Evolutionary conservation across 306 rosid genomes (phyloP), one percentile per base, ranked within the genome.

Genomic region (Mimosa pudica): DNA sequence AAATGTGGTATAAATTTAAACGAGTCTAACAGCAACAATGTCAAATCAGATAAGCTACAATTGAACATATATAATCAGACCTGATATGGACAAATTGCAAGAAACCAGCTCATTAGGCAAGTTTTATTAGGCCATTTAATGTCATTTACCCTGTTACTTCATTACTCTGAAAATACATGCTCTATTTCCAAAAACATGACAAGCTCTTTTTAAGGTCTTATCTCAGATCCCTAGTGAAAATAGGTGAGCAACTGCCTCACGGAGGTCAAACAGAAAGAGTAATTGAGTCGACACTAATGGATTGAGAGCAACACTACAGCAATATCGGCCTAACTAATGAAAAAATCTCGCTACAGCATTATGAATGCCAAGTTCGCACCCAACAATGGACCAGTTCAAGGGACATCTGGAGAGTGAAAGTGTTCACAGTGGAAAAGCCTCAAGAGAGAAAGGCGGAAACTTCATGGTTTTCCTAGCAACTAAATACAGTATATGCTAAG

Each of bases 1-100:
- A 67, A 67, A 16, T 38, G 48, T 70, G 64, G 64, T 7, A 17
- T 77, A 73, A 65, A 35, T 47, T 55, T 55, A 35, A 45, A 77
- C 33, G 70, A 47, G 47, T 20, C 70, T 54, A 45, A 38, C 58
- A 70, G 30, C 49, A 55, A 11, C 35, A n/a, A 57, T 10, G 16
- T 75, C 45, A 74, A 54, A 66, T n/a, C 55, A 35, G 36, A 33
- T 44, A 52, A 36, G 65, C 65, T 60, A 11, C 65, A 60, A 30
- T 10, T 61, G 38, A 30, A 24, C 47, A 70, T 70, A 49, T 48
- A 36, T 47, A 38, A 48, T 24, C 16, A 76, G 20, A 71, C 14
- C 54, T 6, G 44, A 70, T 17, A 42, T 42, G 48, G 42, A 62
- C 38, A 46, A 82, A 51, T 41, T 35, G 62, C 16, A 58, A 20